Base-by-base conservation (phyloP, 2,329 filamentous ascomycete species). In the Dryadomyces quercus-mongolicae region DNA sequence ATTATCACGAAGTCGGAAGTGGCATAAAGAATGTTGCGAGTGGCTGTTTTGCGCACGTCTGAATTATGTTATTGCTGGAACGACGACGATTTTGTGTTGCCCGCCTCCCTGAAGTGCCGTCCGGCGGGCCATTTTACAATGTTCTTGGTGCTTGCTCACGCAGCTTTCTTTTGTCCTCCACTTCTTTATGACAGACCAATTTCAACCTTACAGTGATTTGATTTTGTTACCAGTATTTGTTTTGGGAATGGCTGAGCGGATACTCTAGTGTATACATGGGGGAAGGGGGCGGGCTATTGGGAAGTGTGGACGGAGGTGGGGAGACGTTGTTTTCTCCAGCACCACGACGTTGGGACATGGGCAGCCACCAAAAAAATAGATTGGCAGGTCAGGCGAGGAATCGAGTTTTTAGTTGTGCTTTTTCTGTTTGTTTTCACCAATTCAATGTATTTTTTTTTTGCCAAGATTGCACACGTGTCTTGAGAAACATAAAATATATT, bases 1-100 rank as follows among this genome's bases (percentile, higher is more conserved):
- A 66, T 74, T 55, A 70, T 72, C 62, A 70, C 74, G 18, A 80
- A 80, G 68, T 63, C 71, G 43, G 77, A 81, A 62, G 65, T 64
- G 15, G 57, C 62, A 12, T 63, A 52, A 44, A n/a, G n/a, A 44
- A 12, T 12, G 10, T 40, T 16, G 36, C 34, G 7, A 38, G 7
- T 38, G 34, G 34, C 13, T 38, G 7, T 38, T 38, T 38, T 7
- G 7, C 36, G 10, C 15, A 12, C 36, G 10, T 40, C 15, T 40
- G n/a, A n/a, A n/a, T n/a, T n/a, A n/a, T 40, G 10, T 40, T 40
- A 40, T 40, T 40, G 25, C 38, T 42, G 12, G 16, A 42, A 42
- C 38, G 12, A 42, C 38, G 16, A 42, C 12, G 18, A 18, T 44
- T 44, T 44, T 20, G 42, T 20, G 16, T 42, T 42, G 16, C 25